Conservation (phyloP, 2,329 filamentous ascomycete genomes). For the Trichoderma sp. region DNA sequence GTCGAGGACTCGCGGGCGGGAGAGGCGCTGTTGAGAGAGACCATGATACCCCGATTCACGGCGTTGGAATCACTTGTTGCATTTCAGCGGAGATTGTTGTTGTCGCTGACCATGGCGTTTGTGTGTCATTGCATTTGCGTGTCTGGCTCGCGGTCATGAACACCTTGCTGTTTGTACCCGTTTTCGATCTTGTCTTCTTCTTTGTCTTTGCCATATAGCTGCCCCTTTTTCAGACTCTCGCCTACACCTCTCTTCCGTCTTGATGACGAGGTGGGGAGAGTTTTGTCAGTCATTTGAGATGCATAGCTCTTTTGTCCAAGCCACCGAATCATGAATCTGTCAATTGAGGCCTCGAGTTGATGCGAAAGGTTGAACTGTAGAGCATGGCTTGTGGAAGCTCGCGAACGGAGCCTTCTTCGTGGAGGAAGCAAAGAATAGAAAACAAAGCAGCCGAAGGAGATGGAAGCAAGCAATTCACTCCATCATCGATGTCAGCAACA, state of each 20-base stretch:
- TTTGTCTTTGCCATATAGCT: slow-evolving; percentile 17
- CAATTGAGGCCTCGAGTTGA: background rate
- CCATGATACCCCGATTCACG: slow-evolving; percentile 34
- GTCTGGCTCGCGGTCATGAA: slow-evolving; percentile 13
- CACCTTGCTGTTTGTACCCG: slow-evolving; percentile 13
- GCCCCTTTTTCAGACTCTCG: slow-evolving; percentile 3
- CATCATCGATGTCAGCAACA: too few relatives aligned
- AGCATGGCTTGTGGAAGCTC: too few relatives aligned
- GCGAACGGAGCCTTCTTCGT: too few relatives aligned
- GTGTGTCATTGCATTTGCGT: slow-evolving; percentile 24
- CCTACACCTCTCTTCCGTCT: background rate
- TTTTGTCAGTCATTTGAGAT: slow-evolving; percentile 20
- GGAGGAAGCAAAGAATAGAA: too few relatives aligned
- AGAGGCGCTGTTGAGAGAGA: slow-evolving; percentile 28
- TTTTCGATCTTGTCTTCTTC: slow-evolving; percentile 1
- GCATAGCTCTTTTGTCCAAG: slow-evolving; percentile 24
- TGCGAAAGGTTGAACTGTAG: too few relatives aligned
- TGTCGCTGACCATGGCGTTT: slow-evolving; percentile 27
- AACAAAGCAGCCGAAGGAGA: too few relatives aligned
- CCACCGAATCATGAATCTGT: background rate
- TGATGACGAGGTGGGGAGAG: slow-evolving; percentile 1
- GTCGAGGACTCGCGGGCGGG: slow-evolving; percentile 22
- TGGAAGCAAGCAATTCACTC: too few relatives aligned
- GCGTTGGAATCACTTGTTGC: slow-evolving; percentile 31
- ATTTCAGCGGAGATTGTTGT: slow-evolving; percentile 28